Evolutionary conservation across 1,139 yeast species (phyloP), one percentile per base, ranked within the genome.

Genomic region (Debaryomyces sp.): DNA sequence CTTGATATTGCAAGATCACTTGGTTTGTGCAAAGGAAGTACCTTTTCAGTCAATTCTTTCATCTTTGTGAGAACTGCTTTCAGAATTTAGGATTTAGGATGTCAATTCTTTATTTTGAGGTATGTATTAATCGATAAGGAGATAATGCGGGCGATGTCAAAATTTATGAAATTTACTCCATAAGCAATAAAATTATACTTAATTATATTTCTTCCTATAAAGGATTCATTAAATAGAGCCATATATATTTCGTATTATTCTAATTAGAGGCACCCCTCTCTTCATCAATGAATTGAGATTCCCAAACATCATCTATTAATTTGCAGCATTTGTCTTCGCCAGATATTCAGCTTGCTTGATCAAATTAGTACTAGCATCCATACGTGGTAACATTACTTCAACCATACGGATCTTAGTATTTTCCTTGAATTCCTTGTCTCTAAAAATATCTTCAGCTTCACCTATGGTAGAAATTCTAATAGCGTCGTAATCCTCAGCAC

Each of bases 341-440:
- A 95, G 83, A 65, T 87, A 75, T 70, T 87, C 81, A 46, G 94
- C 96, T 75, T 87, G 95, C 15, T 65, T 65, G 22, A 71, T 75
- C 73, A 89, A 82, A 65, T 83, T 81, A 49, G 71, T 72, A 54
- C 96, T 95, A 50, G 96, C 96, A 71, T 89, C 96, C 84, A 88
- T 78, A 63, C 78, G 82, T 54, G 87, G 89, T 63, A 89, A 77
- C 84, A 87, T 82, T 50, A 89, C 80, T 74, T 89, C 96, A 54
- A 89, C 75, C 73, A 88, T 68, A 75, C 96, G 82, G 63, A 88
- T 85, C 72, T 79, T 85, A 57, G 81, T 75, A 57, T 85, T 83
- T 44, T 65, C 70, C 47, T 82, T 77, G 71, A 89, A 89, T 27
- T 69, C 77, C 50, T 70, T 60, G 64, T 80, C 80, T 30, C 67